Conservation (phyloP, 2,329 filamentous ascomycete species). For the Teratosphaeria epicoccoides region DNA sequence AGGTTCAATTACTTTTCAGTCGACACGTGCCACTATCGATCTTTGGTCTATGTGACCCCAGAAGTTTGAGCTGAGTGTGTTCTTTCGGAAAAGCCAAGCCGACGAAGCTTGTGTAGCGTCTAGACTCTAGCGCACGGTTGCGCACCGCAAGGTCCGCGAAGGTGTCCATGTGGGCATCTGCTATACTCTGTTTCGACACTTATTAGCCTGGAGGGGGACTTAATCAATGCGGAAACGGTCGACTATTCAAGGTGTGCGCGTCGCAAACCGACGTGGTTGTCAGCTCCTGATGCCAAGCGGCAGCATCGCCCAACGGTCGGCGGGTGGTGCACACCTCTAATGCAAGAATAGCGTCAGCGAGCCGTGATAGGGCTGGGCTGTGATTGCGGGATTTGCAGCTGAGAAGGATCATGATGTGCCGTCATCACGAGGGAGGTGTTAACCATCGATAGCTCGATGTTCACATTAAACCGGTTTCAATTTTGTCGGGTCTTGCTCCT, state of each 20-base stretch:
- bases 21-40: background rate
- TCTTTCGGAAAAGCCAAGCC: background rate
- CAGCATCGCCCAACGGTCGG: background rate
- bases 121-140: too few species aligned
- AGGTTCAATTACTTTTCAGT: too few species aligned
- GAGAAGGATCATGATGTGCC: too few species aligned
- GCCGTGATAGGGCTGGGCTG: background rate
- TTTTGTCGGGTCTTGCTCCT: background rate
- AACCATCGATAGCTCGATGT: background rate
- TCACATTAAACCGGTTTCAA: too few species aligned
- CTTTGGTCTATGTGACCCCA: background rate
- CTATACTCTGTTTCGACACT: too few species aligned
- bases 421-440: background rate
- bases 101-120: background rate
- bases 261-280: background rate
- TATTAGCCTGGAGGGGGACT: too few species aligned
- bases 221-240: background rate
- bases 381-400: too few species aligned
- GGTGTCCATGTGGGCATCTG: background rate
- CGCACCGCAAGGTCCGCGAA: too few species aligned
- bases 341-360: background rate
- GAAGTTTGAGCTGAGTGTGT: background rate
- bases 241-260: too few species aligned
- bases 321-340: background rate
- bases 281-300: background rate